Base-by-base conservation (phyloP, 2,329 filamentous ascomycete species). In the Fusarium incarnatum region DNA sequence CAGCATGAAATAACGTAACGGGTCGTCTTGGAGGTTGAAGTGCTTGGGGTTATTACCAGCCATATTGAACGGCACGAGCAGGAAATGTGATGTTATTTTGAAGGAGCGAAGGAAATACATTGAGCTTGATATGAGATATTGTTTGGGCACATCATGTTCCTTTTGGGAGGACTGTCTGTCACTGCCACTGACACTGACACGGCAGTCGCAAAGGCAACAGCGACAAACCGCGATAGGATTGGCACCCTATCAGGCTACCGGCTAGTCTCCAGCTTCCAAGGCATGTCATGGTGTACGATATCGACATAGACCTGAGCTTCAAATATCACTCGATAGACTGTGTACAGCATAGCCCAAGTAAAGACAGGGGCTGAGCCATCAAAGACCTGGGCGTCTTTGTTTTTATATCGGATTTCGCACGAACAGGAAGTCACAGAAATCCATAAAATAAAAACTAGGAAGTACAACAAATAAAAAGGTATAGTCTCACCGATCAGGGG, bases 401-500 rank as follows among this genome's bases (percentile, higher is more conserved):
- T 13, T 49, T 27, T n/a, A 22, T 23, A 25, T 22, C 25, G 22
- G 8, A 18, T 27, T 27, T 53, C 16, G 23, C 25, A 40, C 27
- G 27, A 25, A n/a, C 3, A n/a, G 3, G 13, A 22, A 44, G 37
- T 32, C 28, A 44, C n/a, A 25, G 30, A 42, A 57, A 27, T 23
- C 54, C 11, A 15, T 32, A 8, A 34, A 42, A 16, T 3, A 27
- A 25, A 46, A 37, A 30, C 20, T 30, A 57, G 44, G 41, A 15
- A 18, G 18, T 6, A n/a, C 18, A 37, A 49, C 22, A 40, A 32
- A 49, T 23, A 46, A 37, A 56, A 50, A 48, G 50, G 18, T 54
- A 16, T 16, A 9, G 41, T 80, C 85, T 78, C 71, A 87, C 86
- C 86, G 81, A 75, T 88, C 86, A 20, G 86, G 86, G 15, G 86